Conservation (phyloP, 768 basidiomycete genomes). For the Gyrodon lividus region DNA sequence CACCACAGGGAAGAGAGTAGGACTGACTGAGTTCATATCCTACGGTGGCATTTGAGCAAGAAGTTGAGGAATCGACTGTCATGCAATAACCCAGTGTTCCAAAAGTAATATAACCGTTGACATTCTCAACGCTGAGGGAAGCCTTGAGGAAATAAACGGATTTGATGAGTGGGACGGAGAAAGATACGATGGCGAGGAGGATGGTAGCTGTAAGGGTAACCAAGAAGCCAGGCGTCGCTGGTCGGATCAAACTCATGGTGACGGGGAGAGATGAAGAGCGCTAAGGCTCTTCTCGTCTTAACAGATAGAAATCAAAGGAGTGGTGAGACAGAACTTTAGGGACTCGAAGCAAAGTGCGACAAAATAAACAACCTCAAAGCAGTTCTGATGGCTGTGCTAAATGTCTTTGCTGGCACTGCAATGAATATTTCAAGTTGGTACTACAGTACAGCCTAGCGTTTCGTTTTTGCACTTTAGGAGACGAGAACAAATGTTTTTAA, state of each 20-base stretch:
- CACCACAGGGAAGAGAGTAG: not conserved
- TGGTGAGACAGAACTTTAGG: not conserved
- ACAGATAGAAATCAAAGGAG: not conserved
- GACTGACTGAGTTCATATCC: constrained; percentile 86
- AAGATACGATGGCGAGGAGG: constrained; percentile 82
- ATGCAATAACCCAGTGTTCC: constrained; percentile 91
- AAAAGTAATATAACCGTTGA: constrained; percentile 69
- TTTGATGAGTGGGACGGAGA: constrained; percentile 89
- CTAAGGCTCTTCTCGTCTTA: not conserved
- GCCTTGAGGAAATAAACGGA: constrained; percentile 88
- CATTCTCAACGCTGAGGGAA: constrained; percentile 43
- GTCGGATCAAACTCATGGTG: constrained; percentile 65
- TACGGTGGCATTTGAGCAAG: constrained; percentile 76
- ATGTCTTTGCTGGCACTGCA: not conserved
- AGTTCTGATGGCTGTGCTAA: not conserved
- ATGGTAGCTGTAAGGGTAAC: constrained; percentile 76
- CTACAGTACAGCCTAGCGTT: no score
- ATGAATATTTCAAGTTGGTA: no score
- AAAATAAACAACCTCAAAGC: constrained; percentile 1
- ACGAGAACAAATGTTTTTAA: no score
- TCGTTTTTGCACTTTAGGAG: no score
- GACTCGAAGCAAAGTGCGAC: not conserved
- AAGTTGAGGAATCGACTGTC: constrained; percentile 50
- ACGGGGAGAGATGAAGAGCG: constrained; percentile 1
- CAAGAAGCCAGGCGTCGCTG: constrained; percentile 88